Percentiles rank a stretch among this genome's conserved stretches.
Evolutionary conservation across 2,329 filamentous ascomycete species (phyloP).

Genomic region (Penicillium sp.): DNA sequence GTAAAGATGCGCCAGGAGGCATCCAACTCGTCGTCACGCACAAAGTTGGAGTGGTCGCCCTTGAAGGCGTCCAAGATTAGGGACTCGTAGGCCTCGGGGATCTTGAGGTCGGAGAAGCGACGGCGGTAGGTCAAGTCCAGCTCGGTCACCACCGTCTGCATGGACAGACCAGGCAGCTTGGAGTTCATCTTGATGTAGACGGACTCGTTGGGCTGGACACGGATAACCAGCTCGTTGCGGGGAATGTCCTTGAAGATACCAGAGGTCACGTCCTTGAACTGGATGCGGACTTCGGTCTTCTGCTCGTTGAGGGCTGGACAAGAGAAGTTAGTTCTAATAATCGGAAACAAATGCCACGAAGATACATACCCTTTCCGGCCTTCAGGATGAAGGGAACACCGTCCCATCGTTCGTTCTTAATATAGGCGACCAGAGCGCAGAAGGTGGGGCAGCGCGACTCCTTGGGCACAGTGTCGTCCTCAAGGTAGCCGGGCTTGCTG

Average conservation of each 20-base stretch:
- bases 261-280: slow-evolving; percentile 99
- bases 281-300: slow-evolving; percentile 98
- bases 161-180: slow-evolving; percentile 95
- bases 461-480: slow-evolving; percentile 97
- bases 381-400: slow-evolving; percentile 99
- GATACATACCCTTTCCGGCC: slow-evolving; percentile 74
- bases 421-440: slow-evolving; percentile 94
- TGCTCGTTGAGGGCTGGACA: slow-evolving; percentile 87
- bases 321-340: slow-evolving; percentile 19
- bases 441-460: slow-evolving; percentile 98
- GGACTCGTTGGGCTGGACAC: slow-evolving; percentile 98
- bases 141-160: slow-evolving; percentile 99
- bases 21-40: slow-evolving; percentile 93
- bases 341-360: neutral
- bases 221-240: slow-evolving; percentile 97
- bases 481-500: slow-evolving; percentile 96
- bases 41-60: slow-evolving; percentile 99
- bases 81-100: slow-evolving; percentile 98
- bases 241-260: slow-evolving; percentile 99
- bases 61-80: slow-evolving; percentile 96
- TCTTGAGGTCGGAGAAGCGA: slow-evolving; percentile 98
- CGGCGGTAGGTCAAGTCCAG: slow-evolving; percentile 97
- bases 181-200: slow-evolving; percentile 99
- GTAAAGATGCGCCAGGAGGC: slow-evolving; percentile 99
- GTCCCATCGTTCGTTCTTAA: slow-evolving; percentile 99